Base-by-base conservation (phyloP, 2,329 filamentous ascomycete genomes). In the Didymella pinodella region DNA sequence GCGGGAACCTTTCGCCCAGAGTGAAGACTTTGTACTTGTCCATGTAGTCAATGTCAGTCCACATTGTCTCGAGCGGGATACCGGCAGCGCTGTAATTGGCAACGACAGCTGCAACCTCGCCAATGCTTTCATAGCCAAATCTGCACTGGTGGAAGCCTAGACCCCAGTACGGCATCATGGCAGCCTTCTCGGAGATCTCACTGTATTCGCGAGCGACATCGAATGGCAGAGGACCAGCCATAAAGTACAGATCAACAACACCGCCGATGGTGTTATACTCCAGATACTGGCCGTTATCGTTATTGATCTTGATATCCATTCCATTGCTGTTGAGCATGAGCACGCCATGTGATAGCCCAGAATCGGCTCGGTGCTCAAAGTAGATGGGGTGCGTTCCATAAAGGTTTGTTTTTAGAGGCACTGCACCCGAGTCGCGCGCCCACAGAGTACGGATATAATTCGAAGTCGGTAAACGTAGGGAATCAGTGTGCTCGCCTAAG, bases 221-320 rank as follows among this genome's bases (percentile, higher is more conserved):
- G 16, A 78, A 77, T 0, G 82, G 82, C 10, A 73, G 66, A 1
- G 81, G 81, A 1, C 82, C 82, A 25, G 80, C 76, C 40, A 84
- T 61, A 68, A 84, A 83, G 70, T 83, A 84, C 7, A 84, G 74
- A 74, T 93, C 91, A 7, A 94, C 73, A 18, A 93, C 84, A n/a
- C 91, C 91, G 11, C 91, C 91, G 0, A 93, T 79, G 0, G 86
- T 86, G 72, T 93, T 92, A 78, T 93, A 94, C 74, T 93, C 90
- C 4, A 94, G 82, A 61, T 88, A 91, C 71, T 93, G 88, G 6
- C 84, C 82, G 25, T 80, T 77, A 4, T 85, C 85, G 60, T 86
- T 85, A 72, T 92, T 85, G 75, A 93, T 87, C 66, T 88, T 88
- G 71, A 93, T 82, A 61, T 93, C 90, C 88, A 93, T 93, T 28